These are phyloP conservation scores for Penicillium psychrosexuale DNA, from an alignment of 2,329 filamentous ascomycete genomes.

Conservation along the genomic window DNA sequence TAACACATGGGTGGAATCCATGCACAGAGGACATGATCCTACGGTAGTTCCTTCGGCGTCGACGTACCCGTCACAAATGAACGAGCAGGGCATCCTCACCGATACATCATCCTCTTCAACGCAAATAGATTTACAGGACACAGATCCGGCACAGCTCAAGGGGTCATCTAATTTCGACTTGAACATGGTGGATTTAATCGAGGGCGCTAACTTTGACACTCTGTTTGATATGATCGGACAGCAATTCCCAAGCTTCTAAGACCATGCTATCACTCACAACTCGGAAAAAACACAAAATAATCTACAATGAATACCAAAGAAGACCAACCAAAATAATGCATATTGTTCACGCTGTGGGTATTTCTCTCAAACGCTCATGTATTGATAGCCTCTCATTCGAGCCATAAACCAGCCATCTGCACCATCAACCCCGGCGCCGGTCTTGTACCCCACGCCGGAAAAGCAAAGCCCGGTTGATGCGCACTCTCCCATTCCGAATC, in stretches of 20 bases:
- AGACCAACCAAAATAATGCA: neutral
- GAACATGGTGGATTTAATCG: constrained; percentile 34
- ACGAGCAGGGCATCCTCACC: neutral
- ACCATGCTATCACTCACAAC: neutral
- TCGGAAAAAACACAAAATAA: neutral
- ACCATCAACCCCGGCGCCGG: neutral
- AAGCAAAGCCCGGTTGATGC: neutral
- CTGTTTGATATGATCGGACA: constrained; percentile 34
- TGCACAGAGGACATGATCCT: neutral
- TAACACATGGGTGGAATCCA: neutral
- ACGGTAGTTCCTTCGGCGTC: neutral
- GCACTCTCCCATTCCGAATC: constrained; percentile 4
- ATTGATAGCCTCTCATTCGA: neutral
- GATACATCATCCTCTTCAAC: constrained; percentile 1
- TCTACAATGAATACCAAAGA: neutral
- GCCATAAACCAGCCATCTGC: neutral
- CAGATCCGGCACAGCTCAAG: neutral
- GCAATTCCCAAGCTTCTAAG: constrained; percentile 31
- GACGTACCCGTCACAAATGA: neutral
- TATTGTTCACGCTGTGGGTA: neutral
- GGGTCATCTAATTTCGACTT: constrained; percentile 28
- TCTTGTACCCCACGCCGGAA: neutral
- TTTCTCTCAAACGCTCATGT: neutral
- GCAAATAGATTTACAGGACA: constrained; percentile 11
- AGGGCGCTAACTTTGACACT: constrained; percentile 32